Evolutionary conservation across 129 eudicot genomes (phyloP), one percentile per base, ranked within the genome.

Genomic region (Tagetes erecta): DNA sequence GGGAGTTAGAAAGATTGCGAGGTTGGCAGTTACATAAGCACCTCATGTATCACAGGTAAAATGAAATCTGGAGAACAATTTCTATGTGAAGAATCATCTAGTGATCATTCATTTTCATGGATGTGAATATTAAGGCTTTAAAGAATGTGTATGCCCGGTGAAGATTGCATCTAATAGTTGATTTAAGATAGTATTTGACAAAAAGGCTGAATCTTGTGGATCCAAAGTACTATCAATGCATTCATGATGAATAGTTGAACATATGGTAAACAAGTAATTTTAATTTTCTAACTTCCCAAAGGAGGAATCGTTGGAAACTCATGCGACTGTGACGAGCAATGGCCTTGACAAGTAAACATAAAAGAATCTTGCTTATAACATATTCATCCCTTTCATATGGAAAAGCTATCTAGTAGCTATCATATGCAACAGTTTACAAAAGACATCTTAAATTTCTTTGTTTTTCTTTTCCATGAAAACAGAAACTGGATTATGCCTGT

Each of bases 11-110:
- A 51, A 51, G 30, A 51, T 6, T 6, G n/a, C 2, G 6, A 7
- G 2, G 33, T 52, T 5, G 14, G 31, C 2, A 0, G 59, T 53
- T 1, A 20, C 34, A 53, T 53, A 20, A 53, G 2, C 35, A 3
- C 8, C 35, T 53, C 6, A 53, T 20, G 9, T 53, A 53, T 53
- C 35, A 53, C 31, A 53, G 33, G 14, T 53, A 53, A 53, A 53
- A 44, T 6, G 40, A 55, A 57, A 47, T 45, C 33, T 10, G 46
- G 55, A 76, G 58, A 53, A 6, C 3, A 20, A 7, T 52, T 52
- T 66, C 67, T 76, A 55, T n/a, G 14, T 10, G 20, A 51, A 70
- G 50, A 75, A 31, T 64, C 12, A 50, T 49, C 42, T 59, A 44
- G 34, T 33, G 68, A 44, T 45, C 13, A 46, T 20, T 39, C 39